These are phyloP conservation scores for Sphagnum tenellum DNA, from an alignment of 225 moss, liverwort and hornwort species.

Conservation along the genomic window DNA sequence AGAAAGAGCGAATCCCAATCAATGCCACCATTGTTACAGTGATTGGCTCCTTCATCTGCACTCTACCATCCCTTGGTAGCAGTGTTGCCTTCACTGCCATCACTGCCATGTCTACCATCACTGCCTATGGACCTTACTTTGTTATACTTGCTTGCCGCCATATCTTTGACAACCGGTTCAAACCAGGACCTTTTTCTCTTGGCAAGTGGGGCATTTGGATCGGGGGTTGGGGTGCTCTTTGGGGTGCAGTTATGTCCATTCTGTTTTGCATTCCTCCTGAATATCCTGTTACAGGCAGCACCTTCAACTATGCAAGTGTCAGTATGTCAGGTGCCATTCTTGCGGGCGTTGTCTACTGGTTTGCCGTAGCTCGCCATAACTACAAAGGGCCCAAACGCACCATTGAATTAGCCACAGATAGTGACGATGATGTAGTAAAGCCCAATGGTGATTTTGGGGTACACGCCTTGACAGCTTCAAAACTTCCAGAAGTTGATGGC, in stretches of 20 bases:
- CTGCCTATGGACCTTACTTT: conserved; percentile 37
- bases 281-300: conserved; percentile 19
- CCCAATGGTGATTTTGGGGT: too few species aligned
- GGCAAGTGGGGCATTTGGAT: conserved; percentile 20
- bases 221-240: conserved; percentile 31
- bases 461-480: too few species aligned
- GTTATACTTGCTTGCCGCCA: conserved; percentile 27
- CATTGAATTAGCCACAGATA: neutral
- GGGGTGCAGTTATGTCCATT: conserved; percentile 26
- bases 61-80: conserved; percentile 28
- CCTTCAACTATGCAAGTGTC: conserved; percentile 23
- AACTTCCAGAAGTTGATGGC: too few species aligned
- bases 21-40: conserved; percentile 30
- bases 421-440: too few species aligned
- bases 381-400: conserved; percentile 34
- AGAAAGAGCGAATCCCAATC: conserved; percentile 16
- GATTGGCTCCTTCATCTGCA: conserved; percentile 30
- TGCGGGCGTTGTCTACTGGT: conserved; percentile 22
- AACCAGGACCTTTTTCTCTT: conserved; percentile 24
- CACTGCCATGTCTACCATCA: conserved; percentile 43
- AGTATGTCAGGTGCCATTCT: conserved; percentile 13
- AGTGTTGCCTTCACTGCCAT: conserved; percentile 37
- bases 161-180: conserved; percentile 24
- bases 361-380: conserved; percentile 5
- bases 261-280: conserved; percentile 29